Evolutionary conservation across 1,284 basidiomycete species (phyloP).

Genomic region (Sporisorium sorghi): DNA sequence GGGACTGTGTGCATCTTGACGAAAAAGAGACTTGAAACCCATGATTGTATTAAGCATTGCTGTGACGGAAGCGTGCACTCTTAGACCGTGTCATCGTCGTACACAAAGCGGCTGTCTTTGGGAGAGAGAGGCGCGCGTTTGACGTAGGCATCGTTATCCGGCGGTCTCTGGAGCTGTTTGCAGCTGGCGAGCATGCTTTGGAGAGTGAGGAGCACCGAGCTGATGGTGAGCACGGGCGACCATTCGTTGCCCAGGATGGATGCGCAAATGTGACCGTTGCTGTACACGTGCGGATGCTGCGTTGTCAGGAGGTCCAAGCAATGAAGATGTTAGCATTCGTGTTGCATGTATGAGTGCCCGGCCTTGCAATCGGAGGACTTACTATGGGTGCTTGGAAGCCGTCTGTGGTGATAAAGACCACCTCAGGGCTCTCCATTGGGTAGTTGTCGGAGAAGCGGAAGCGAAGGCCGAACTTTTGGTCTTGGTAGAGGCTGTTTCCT

Average conservation of each 20-base stretch:
- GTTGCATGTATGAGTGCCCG: constrained; percentile 1
- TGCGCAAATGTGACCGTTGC: constrained; percentile 66
- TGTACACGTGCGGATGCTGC: constrained; percentile 60
- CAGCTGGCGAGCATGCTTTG: constrained; percentile 68
- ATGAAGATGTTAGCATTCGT: not conserved
- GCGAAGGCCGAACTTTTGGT: constrained; percentile 62
- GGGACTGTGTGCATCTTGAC: not conserved
- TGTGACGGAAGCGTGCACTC: not conserved
- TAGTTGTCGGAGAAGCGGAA: constrained; percentile 64
- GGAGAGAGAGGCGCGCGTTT: constrained; percentile 59
- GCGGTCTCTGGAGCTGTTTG: constrained; percentile 61
- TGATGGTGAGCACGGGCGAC: constrained; percentile 65
- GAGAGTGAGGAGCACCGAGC: constrained; percentile 61
- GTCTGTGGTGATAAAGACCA: constrained; percentile 61
- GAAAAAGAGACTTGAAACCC: not conserved
- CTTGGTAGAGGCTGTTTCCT: constrained; percentile 56
- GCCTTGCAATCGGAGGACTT: constrained; percentile 12
- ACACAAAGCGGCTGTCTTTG: constrained; percentile 58
- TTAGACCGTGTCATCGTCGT: constrained; percentile 54
- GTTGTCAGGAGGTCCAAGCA: too few relatives aligned
- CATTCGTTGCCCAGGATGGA: constrained; percentile 64
- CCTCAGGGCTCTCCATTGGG: constrained; percentile 67
- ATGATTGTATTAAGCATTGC: constrained; percentile 4
- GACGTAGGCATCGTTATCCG: constrained; percentile 65
- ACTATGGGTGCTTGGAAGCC: constrained; percentile 62